These are phyloP conservation scores for Lipomyces sp. DNA, from an alignment of 805 yeast genomes.

Conservation along the genomic window DNA sequence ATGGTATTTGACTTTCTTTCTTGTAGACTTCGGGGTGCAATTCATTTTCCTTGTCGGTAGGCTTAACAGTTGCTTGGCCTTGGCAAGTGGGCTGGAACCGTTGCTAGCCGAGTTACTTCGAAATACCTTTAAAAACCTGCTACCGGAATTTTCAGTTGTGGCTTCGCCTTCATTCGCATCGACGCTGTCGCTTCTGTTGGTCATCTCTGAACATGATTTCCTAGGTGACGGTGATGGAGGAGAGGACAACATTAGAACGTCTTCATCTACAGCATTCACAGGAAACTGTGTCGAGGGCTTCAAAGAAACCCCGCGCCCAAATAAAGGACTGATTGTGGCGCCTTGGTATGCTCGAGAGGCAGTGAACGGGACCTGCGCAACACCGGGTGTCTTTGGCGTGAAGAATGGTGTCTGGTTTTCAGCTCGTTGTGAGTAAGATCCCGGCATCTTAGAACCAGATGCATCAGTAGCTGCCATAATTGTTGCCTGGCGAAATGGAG, in stretches of 20 bases:
- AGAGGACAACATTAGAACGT: constrained; percentile 28
- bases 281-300: not conserved
- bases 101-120: constrained; percentile 12
- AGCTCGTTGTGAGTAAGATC: constrained; percentile 5
- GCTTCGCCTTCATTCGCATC: not conserved
- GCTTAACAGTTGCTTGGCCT: constrained; percentile 13
- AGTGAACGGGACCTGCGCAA: not conserved
- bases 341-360: not conserved
- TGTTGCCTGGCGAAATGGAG: constrained; percentile 19
- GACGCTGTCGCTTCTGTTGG: not conserved
- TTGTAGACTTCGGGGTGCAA: constrained; percentile 17
- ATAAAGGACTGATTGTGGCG: constrained; percentile 6
- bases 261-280: constrained; percentile 20
- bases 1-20: not conserved
- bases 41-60: not conserved
- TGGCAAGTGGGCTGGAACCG: constrained; percentile 16
- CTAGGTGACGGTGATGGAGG: constrained; percentile 17
- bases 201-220: not conserved
- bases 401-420: constrained; percentile 13
- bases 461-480: constrained; percentile 13
- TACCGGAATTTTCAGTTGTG: constrained; percentile 5
- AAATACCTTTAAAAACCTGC: constrained; percentile 11
- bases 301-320: not conserved
- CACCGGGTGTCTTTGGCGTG: constrained; percentile 1
- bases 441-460: constrained; percentile 11